Conservation (phyloP, 2,329 filamentous ascomycete species). For the Nemania serpens region DNA sequence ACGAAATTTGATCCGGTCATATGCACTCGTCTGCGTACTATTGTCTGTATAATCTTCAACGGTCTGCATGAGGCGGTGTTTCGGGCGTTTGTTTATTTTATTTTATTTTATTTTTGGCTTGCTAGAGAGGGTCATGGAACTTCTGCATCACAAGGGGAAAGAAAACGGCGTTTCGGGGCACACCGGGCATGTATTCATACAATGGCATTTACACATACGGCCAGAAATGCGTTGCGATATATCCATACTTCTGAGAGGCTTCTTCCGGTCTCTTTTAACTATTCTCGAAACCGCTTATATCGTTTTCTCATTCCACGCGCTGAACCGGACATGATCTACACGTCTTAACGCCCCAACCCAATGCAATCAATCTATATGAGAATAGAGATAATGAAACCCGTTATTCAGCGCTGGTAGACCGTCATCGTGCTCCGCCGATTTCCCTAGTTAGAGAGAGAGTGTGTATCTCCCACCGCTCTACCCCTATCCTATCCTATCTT, state of each 20-base stretch:
- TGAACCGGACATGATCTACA: conserved; percentile 11
- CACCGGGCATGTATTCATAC: conserved; percentile 30
- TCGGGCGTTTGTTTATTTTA: conserved; percentile 24
- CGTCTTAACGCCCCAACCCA: conserved; percentile 30
- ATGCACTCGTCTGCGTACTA: conserved; percentile 21
- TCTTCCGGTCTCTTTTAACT: background rate
- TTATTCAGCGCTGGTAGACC: background rate
- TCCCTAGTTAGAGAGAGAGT: background rate
- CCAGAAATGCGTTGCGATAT: conserved; percentile 19
- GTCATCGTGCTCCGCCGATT: background rate
- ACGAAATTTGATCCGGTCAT: conserved; percentile 1
- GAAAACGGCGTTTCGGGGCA: conserved; percentile 30
- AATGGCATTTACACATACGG: conserved; percentile 34
- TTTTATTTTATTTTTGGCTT: background rate
- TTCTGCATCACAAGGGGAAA: conserved; percentile 32
- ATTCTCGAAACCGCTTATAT: conserved; percentile 6
- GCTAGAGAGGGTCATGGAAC: conserved; percentile 28
- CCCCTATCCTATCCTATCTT: background rate
- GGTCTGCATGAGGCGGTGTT: conserved; percentile 37
- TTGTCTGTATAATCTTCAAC: conserved; percentile 35
- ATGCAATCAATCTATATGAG: conserved; percentile 20
- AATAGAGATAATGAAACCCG: background rate
- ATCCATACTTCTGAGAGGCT: background rate
- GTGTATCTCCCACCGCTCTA: too few species aligned
- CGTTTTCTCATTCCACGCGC: conserved; percentile 11